Base-by-base conservation (phyloP, 1,139 yeast species). In the Starmera stellimalicola region DNA sequence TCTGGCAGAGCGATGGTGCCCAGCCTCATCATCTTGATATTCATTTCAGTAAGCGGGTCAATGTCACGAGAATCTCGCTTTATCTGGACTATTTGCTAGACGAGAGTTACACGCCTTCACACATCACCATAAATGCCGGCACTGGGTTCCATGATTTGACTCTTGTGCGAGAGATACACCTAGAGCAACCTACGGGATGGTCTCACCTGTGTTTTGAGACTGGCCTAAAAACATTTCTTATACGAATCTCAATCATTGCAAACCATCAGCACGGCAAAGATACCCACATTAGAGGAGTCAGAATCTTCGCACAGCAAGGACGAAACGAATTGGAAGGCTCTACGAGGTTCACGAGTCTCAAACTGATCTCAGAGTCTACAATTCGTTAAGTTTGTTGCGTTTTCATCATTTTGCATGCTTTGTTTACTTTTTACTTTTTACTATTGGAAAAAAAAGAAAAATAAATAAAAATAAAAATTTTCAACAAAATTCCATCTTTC, bases 221-320 rank as follows among this genome's bases (percentile, higher is more conserved):
- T 6, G 71, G 78, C 0, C 58, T 88, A 36, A 79, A 82, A 46
- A 77, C 95, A 39, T 84, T 80, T 47, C 65, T 79, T 47, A 58
- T 91, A 7, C 73, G 85, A 41, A 52, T 93, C 18, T 60, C 71
- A n/a, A 69, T 93, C 18, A 62, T 77, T 19, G 73, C 85, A 1
- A 93, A 91, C 51, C 96, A 87, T 50, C 97, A 88, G 52, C 91
- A 85, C 52, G 99, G 99, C 30, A 91, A 91, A 52, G 99, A 93
- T 55, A 80, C 95, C 2, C 97, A 87, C 54, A 65, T 93, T 7
- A 58, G 98, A 34, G 82, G 91, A 0, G 65, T 91, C 24, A 22
- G 12, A 22, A 14, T 22, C 14, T 22, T 22, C 12, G 11, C 25
- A 8, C 14, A n/a, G 25, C 11, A 14, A 14, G 12, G 12, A 5